Evolutionary conservation across 768 basidiomycete species (phyloP).

Genomic region (Collybia sp.): DNA sequence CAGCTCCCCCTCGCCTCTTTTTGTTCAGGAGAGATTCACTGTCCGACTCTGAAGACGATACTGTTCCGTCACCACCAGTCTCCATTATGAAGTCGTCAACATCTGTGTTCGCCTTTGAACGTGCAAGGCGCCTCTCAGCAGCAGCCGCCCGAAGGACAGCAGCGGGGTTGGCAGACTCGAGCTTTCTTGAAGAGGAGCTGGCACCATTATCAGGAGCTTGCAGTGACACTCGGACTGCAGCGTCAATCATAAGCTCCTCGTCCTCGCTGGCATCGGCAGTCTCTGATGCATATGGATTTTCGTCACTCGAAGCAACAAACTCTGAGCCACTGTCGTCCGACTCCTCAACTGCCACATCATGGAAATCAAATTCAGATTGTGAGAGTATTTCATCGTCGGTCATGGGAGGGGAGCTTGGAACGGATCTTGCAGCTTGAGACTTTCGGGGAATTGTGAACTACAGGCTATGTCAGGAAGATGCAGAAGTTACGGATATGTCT

Average conservation of each 20-base stretch:
- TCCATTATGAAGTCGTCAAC: conserved; percentile 24
- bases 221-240: conserved; percentile 53
- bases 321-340: conserved; percentile 60
- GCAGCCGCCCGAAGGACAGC: conserved; percentile 45
- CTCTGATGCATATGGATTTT: conserved; percentile 12
- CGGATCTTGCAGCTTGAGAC: too few relatives aligned
- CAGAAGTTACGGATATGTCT: too few relatives aligned
- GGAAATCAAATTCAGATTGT: conserved; percentile 33
- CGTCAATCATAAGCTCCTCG: conserved; percentile 51
- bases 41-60: conserved; percentile 19
- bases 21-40: conserved; percentile 20
- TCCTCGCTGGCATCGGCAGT: conserved; percentile 28
- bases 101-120: conserved; percentile 21
- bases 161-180: conserved; percentile 30
- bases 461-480: too few relatives aligned
- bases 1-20: conserved; percentile 29
- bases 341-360: conserved; percentile 38
- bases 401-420: too few relatives aligned
- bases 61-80: conserved; percentile 15
- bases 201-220: conserved; percentile 28
- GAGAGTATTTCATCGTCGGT: background rate
- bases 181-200: conserved; percentile 29
- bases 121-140: conserved; percentile 46
- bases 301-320: conserved; percentile 40
- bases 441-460: too few relatives aligned